Percentiles rank a stretch among this genome's conserved stretches.
These are phyloP conservation scores for Metschnikowia lunata DNA, from an alignment of 805 yeast species.

Conservation along the genomic window DNA sequence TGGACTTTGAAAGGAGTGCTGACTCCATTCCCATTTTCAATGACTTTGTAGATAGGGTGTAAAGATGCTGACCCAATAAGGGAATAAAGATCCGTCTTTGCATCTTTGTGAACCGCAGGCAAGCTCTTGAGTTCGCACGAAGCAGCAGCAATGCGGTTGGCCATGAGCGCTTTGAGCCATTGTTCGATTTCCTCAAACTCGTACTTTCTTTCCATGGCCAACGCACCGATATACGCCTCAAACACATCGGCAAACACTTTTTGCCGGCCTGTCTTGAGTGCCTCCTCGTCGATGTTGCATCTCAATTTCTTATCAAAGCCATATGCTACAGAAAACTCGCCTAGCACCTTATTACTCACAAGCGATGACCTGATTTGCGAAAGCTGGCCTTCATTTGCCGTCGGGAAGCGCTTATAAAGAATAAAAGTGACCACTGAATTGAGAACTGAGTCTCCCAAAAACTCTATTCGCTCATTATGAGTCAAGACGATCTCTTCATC, in stretches of 20 bases:
- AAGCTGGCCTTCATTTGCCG: constrained; percentile 74
- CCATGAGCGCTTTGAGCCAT: constrained; percentile 54
- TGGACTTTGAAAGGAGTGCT: constrained; percentile 56
- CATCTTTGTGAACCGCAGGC: constrained; percentile 51
- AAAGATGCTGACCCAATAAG: constrained; percentile 70
- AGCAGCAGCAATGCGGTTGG: constrained; percentile 37
- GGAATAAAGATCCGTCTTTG: constrained; percentile 75
- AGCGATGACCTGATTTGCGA: constrained; percentile 65
- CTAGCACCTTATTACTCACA: constrained; percentile 68
- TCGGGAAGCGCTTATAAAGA: constrained; percentile 61
- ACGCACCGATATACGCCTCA: constrained; percentile 91
- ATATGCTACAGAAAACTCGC: constrained; percentile 66
- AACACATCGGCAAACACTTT: constrained; percentile 85
- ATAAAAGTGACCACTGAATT: constrained; percentile 68
- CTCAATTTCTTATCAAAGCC: constrained; percentile 57
- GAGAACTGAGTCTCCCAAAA: constrained; percentile 83
- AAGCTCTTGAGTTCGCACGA: constrained; percentile 30
- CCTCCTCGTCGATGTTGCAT: constrained; percentile 44
- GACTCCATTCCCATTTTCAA: constrained; percentile 43
- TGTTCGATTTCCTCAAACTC: constrained; percentile 46
- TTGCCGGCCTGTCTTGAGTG: constrained; percentile 48
- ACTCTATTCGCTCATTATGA: constrained; percentile 86
- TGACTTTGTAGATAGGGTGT: constrained; percentile 55
- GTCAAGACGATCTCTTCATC: constrained; percentile 53
- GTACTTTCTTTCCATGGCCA: constrained; percentile 52